These are phyloP conservation scores for Monosporozyma solicola DNA, from an alignment of 805 yeast genomes.

Conservation along the genomic window DNA sequence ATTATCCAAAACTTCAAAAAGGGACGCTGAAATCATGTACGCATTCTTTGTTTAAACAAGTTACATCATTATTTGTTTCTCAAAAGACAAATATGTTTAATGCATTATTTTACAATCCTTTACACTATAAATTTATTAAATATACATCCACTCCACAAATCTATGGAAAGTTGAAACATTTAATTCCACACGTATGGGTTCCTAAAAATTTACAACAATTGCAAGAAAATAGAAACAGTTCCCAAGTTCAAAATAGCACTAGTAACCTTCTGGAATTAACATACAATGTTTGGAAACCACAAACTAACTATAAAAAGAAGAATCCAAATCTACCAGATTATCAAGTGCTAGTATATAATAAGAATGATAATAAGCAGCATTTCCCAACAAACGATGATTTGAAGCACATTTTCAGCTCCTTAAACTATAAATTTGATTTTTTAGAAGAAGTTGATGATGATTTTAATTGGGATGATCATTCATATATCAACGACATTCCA, in stretches of 20 bases:
- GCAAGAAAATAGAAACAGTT: not conserved
- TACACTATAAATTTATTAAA: conserved; percentile 13
- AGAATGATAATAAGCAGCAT: conserved; percentile 26
- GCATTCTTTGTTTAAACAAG: not conserved
- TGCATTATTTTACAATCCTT: conserved; percentile 14
- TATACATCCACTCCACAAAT: conserved; percentile 25
- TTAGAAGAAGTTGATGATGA: conserved; percentile 22
- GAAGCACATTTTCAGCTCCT: conserved; percentile 28
- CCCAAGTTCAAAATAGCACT: not conserved
- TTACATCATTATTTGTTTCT: not conserved
- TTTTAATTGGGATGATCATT: conserved; percentile 14
- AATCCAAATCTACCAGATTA: conserved; percentile 67
- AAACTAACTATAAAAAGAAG: conserved; percentile 57
- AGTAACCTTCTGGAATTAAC: conserved; percentile 26
- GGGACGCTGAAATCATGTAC: not conserved
- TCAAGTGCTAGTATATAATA: conserved; percentile 52
- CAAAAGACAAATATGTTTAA: conserved; percentile 6
- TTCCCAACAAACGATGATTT: conserved; percentile 44
- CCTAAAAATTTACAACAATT: conserved; percentile 11
- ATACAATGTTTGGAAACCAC: conserved; percentile 81
- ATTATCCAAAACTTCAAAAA: conserved; percentile 5
- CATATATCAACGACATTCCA: conserved; percentile 12
- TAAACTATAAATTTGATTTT: conserved; percentile 26
- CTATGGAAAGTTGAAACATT: conserved; percentile 23
- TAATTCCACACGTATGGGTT: conserved; percentile 18